A percentile compares a stretch with the other conserved stretches of the same genome.
Conservation (phyloP, 2,329 filamentous ascomycete genomes). For the Chrysosporium keratinophilum region DNA sequence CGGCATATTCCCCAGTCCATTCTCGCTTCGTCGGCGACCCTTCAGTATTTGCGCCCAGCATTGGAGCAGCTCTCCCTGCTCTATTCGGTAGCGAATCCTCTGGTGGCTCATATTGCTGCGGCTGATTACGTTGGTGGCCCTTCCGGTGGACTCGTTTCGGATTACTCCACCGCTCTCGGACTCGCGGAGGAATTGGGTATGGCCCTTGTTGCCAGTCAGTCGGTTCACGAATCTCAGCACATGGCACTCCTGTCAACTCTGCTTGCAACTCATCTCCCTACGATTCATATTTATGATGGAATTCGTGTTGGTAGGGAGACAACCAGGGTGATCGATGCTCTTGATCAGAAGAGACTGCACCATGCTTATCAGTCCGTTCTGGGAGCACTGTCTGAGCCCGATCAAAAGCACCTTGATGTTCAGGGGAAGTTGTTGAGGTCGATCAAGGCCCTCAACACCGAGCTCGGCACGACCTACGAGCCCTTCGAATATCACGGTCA, state of each 20-base stretch:
- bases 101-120: conserved; percentile 85
- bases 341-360: conserved; percentile 60
- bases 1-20: conserved; percentile 85
- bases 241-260: conserved; percentile 84
- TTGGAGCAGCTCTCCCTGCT: conserved; percentile 86
- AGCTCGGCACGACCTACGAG: conserved; percentile 86
- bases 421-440: conserved; percentile 63
- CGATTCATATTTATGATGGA: conserved; percentile 80
- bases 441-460: conserved; percentile 68
- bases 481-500: conserved; percentile 93
- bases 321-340: conserved; percentile 67
- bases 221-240: conserved; percentile 86
- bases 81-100: conserved; percentile 83
- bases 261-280: conserved; percentile 66
- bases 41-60: conserved; percentile 68
- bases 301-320: conserved; percentile 74
- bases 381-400: conserved; percentile 47
- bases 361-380: conserved; percentile 58
- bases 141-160: conserved; percentile 63
- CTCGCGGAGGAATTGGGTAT: conserved; percentile 84
- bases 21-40: conserved; percentile 70
- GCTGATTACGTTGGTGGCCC: conserved; percentile 66
- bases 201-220: conserved; percentile 72
- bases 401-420: conserved; percentile 58
- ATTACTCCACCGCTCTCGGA: conserved; percentile 72